These are phyloP conservation scores for Boletus edulis DNA, from an alignment of 768 basidiomycete genomes.

Conservation along the genomic window DNA sequence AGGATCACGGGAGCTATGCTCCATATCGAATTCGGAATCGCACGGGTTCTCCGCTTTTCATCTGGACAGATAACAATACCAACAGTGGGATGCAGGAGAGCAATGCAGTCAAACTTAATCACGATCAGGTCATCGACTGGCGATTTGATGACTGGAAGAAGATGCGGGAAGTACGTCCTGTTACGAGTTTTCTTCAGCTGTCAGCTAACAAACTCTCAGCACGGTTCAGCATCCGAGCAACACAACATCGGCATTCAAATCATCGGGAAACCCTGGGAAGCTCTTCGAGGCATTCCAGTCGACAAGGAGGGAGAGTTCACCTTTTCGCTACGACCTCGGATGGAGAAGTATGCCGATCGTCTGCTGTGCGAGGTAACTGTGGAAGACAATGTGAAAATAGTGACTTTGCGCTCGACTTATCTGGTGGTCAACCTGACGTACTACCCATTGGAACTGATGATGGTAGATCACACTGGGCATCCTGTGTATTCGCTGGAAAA, in stretches of 20 bases:
- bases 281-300: slow-evolving; percentile 83
- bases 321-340: slow-evolving; percentile 80
- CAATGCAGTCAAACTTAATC: slow-evolving; percentile 57
- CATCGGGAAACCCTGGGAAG: slow-evolving; percentile 85
- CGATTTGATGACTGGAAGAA: slow-evolving; percentile 96
- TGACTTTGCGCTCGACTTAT: slow-evolving; percentile 91
- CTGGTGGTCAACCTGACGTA: slow-evolving; percentile 88
- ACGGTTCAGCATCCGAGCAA: slow-evolving; percentile 55
- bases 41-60: slow-evolving; percentile 78
- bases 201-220: slow-evolving; percentile 29
- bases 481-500: slow-evolving; percentile 80
- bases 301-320: slow-evolving; percentile 92
- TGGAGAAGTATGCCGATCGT: slow-evolving; percentile 71
- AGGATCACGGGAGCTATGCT: slow-evolving; percentile 83
- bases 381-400: slow-evolving; percentile 89
- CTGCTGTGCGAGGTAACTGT: slow-evolving; percentile 88
- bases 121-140: slow-evolving; percentile 86
- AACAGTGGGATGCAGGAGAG: slow-evolving; percentile 44
- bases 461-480: slow-evolving; percentile 84
- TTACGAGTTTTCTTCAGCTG: neutral
- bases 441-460: slow-evolving; percentile 87
- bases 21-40: slow-evolving; percentile 92
- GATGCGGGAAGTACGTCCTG: slow-evolving; percentile 74
- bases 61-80: slow-evolving; percentile 83
- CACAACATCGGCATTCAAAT: slow-evolving; percentile 87